Conservation (phyloP, 2,329 filamentous ascomycete species). For the Neopestalotiopsis rosae region DNA sequence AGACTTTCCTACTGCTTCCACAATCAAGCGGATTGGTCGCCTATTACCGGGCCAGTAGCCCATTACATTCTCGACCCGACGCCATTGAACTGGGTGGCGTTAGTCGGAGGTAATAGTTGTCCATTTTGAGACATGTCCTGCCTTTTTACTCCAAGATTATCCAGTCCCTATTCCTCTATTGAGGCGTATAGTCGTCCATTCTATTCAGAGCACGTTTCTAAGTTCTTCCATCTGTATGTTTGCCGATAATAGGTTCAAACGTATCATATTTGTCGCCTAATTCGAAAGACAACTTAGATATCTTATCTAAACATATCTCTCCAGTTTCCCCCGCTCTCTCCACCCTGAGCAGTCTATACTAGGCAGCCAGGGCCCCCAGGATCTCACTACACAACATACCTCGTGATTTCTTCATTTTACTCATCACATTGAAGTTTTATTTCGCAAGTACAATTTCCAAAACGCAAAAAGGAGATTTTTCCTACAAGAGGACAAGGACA, state of each 20-base stretch:
- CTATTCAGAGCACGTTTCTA: background rate
- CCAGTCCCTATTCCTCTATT: background rate
- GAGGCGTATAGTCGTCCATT: background rate
- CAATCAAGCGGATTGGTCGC: background rate
- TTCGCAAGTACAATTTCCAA: background rate
- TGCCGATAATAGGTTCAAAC: background rate
- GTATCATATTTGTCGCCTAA: background rate
- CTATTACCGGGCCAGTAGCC: background rate
- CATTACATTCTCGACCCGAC: background rate
- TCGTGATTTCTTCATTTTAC: background rate
- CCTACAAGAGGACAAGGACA: no score
- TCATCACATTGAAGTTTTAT: background rate
- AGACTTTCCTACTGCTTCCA: background rate
- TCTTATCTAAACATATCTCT: background rate
- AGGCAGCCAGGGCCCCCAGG: background rate
- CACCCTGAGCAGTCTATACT: background rate
- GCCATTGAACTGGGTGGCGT: background rate
- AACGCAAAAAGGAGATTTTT: no score
- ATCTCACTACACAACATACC: background rate
- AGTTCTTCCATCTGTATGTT: background rate
- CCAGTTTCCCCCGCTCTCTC: background rate
- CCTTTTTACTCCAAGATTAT: background rate
- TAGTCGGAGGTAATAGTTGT: background rate
- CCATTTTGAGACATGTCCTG: background rate
- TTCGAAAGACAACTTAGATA: background rate